Conservation (phyloP, 257 asterid genomes). For the Nicotiana paniculata region DNA sequence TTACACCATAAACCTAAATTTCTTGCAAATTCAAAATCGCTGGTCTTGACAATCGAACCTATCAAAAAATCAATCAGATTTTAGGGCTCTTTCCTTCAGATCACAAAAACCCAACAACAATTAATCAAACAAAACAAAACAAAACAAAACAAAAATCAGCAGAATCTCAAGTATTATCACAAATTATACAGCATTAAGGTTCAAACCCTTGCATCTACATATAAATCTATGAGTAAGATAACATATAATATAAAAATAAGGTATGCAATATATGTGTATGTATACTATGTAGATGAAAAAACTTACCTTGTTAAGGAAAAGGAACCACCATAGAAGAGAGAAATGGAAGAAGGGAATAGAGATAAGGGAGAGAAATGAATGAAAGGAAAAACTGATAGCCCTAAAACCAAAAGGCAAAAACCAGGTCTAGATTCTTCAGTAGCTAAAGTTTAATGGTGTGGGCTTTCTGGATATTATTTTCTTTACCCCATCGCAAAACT, state of each 20-base stretch:
- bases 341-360: no score
- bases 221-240: not conserved
- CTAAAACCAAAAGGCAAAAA: no score
- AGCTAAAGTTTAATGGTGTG: no score
- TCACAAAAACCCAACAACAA: not conserved
- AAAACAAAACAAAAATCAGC: not conserved
- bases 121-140: not conserved
- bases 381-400: no score
- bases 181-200: not conserved
- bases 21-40: not conserved
- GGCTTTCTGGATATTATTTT: no score
- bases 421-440: no score
- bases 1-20: constrained; percentile 10
- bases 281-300: no score
- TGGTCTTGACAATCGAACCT: constrained; percentile 9
- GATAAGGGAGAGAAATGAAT: no score
- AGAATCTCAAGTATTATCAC: not conserved
- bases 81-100: not conserved
- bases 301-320: no score
- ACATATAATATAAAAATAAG: not conserved
- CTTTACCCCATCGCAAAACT: no score
- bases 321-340: no score
- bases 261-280: no score
- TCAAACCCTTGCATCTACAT: not conserved
- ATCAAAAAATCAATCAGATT: not conserved